Conservation (phyloP, 2,329 filamentous ascomycete genomes). For the Botrytis deweyae region DNA sequence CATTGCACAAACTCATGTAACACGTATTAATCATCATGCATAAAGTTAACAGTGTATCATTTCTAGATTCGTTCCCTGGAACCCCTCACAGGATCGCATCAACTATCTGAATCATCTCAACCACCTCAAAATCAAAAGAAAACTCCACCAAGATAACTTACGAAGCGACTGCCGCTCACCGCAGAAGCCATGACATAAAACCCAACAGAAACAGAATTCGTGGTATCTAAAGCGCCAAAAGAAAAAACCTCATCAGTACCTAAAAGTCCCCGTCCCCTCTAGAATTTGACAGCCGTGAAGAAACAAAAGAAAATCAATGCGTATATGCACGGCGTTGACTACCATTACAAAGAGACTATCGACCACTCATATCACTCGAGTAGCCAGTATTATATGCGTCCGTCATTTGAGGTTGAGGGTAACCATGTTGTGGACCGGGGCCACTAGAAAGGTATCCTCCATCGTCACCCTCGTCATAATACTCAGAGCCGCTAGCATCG, state of each 20-base stretch:
- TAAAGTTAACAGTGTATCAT: not conserved
- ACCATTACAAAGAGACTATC: constrained; percentile 24
- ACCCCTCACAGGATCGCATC: not conserved
- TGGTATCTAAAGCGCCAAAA: constrained; percentile 39
- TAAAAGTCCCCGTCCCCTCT: constrained; percentile 17
- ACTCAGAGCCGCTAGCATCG: constrained; percentile 67
- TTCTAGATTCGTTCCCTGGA: not conserved
- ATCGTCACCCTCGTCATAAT: constrained; percentile 73
- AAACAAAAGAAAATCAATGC: constrained; percentile 19
- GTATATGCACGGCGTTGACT: not conserved
- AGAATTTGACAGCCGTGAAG: constrained; percentile 14
- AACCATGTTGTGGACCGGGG: constrained; percentile 38
- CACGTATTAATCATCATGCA: not conserved
- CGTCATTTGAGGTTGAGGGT: constrained; percentile 35
- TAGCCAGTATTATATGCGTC: constrained; percentile 37
- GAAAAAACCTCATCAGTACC: constrained; percentile 18
- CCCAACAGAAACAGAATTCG: constrained; percentile 25
- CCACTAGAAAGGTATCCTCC: constrained; percentile 60
- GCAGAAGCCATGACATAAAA: constrained; percentile 18
- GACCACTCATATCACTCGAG: constrained; percentile 37
- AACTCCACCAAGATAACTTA: not conserved
- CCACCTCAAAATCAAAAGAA: not conserved
- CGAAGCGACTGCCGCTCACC: not conserved
- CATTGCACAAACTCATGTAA: not conserved
- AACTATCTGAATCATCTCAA: not conserved